phyloP scores from a whole-genome alignment of 164 flowering plant species.

The Vitis cinerea region DNA sequence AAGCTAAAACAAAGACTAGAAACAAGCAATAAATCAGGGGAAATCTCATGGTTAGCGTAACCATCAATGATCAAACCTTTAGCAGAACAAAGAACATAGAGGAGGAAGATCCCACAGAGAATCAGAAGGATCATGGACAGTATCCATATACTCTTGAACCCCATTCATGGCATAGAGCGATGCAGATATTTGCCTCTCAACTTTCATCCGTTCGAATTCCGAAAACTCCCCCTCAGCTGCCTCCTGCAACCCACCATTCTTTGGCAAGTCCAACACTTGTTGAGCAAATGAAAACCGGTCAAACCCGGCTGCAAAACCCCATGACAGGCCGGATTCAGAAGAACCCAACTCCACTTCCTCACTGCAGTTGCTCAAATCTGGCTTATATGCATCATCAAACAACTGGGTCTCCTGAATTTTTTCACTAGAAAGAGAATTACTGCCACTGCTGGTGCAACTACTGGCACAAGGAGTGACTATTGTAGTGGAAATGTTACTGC shows the following conservation, averaged over 20 bases:
- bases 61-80: neutral
- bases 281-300: conserved; percentile 33
- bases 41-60: neutral
- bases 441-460: conserved; percentile 7
- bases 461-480: neutral
- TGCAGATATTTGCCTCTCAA: conserved; percentile 74
- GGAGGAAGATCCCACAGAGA: conserved; percentile 83
- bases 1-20: neutral
- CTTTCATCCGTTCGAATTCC: conserved; percentile 70
- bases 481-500: conserved; percentile 9
- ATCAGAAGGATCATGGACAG: conserved; percentile 52
- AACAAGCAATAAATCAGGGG: no score
- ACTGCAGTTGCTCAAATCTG: conserved; percentile 53
- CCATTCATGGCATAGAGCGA: conserved; percentile 70
- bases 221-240: conserved; percentile 25
- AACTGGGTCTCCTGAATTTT: conserved; percentile 16
- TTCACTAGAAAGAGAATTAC: conserved; percentile 6
- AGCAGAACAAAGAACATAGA: conserved; percentile 49
- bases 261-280: conserved; percentile 38
- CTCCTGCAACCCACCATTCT: conserved; percentile 18
- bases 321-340: conserved; percentile 32
- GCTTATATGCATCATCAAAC: conserved; percentile 60
- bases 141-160: conserved; percentile 65
- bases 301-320: conserved; percentile 28
- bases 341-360: conserved; percentile 30